phyloP scores from a whole-genome alignment of 768 basidiomycete species.

The Coprinopsis strossmayeri region DNA sequence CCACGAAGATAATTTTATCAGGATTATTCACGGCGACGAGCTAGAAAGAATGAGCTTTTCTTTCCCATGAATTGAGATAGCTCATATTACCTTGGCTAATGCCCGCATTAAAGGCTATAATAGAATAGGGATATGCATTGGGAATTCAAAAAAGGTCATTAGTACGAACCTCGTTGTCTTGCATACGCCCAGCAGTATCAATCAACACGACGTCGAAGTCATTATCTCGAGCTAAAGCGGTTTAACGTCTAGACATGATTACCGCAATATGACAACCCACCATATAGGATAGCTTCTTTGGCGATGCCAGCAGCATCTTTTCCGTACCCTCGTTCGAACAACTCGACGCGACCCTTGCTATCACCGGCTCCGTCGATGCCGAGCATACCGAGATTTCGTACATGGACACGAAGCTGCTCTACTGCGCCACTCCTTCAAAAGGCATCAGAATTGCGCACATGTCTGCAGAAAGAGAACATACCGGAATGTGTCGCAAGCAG shows the following conservation, averaged over 20 bases:
- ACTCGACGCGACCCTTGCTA: conserved; percentile 77
- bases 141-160: conserved; percentile 7
- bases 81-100: conserved; percentile 70
- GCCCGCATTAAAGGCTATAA: conserved; percentile 91
- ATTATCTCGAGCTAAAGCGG: conserved; percentile 66
- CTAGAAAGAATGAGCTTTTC: conserved; percentile 28
- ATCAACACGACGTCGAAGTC: conserved; percentile 96
- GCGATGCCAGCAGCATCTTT: conserved; percentile 99
- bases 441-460: neutral
- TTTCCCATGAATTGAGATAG: neutral
- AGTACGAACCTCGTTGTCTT: conserved; percentile 85
- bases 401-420: conserved; percentile 95
- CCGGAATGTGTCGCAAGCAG: conserved; percentile 98
- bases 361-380: conserved; percentile 59
- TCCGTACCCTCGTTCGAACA: conserved; percentile 95
- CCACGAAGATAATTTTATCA: conserved; percentile 97
- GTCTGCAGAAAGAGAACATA: conserved; percentile 22
- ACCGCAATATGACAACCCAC: conserved; percentile 31
- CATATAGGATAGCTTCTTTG: conserved; percentile 88
- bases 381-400: conserved; percentile 87
- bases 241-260: conserved; percentile 1
- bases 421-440: conserved; percentile 82
- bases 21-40: conserved; percentile 90
- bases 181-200: conserved; percentile 98
- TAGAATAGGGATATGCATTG: neutral